Conservation (phyloP, 1,284 basidiomycete genomes). For the Leccinum insigne region DNA sequence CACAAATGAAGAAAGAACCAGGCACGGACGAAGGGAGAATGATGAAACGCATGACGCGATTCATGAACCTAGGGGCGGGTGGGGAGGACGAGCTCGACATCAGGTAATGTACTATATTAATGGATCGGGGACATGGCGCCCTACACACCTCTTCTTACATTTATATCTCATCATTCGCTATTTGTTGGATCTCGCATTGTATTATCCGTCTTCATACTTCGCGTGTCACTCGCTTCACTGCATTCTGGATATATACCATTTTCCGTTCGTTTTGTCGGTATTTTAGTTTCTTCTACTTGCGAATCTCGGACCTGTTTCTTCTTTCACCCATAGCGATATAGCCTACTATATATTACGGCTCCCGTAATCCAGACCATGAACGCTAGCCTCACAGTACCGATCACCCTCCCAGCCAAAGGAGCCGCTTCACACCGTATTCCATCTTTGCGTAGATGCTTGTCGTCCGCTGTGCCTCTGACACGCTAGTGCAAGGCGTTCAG, state of each 20-base stretch:
- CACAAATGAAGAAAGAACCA: slow-evolving; percentile 28
- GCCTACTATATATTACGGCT: slow-evolving; percentile 12
- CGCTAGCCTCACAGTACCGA: slow-evolving; percentile 2
- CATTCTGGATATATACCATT: slow-evolving; percentile 29
- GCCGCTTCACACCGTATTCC: slow-evolving; percentile 87
- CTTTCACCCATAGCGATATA: slow-evolving; percentile 17
- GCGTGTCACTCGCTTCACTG: slow-evolving; percentile 13
- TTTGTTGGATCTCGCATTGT: slow-evolving; percentile 21
- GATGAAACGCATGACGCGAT: slow-evolving; percentile 64
- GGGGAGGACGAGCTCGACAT: slow-evolving; percentile 32
- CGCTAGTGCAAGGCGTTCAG: slow-evolving; percentile 40
- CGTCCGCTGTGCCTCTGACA: slow-evolving; percentile 78
- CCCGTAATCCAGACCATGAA: slow-evolving; percentile 13
- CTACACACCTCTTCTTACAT: slow-evolving; percentile 6
- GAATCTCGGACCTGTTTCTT: slow-evolving; percentile 10
- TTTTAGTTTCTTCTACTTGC: slow-evolving; percentile 9
- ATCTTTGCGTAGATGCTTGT: slow-evolving; percentile 86
- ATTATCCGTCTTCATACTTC: slow-evolving; percentile 18
- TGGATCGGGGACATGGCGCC: slow-evolving; percentile 18
- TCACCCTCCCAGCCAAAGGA: slow-evolving; percentile 78
- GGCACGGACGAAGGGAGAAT: slow-evolving; percentile 44
- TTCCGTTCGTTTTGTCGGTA: slow-evolving; percentile 20
- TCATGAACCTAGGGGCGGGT: slow-evolving; percentile 51
- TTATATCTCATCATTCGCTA: slow-evolving; percentile 18
- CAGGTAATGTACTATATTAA: slow-evolving; percentile 30